Evolutionary conservation across 2,329 filamentous ascomycete genomes (phyloP).

Genomic region (Sarocladium strictum): DNA sequence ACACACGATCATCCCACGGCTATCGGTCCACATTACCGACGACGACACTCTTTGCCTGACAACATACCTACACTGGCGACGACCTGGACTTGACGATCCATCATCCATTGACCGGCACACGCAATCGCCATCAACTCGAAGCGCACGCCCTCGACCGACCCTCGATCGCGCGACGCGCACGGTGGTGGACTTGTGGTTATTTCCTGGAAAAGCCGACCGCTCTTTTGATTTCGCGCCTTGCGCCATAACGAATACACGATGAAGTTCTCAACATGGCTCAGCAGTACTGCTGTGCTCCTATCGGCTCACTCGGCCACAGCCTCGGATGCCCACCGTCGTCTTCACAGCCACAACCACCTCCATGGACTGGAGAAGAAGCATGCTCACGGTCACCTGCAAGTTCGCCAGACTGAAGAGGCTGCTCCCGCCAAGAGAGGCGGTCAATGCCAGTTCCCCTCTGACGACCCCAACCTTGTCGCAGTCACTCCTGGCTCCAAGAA

Average conservation of each 20-base stretch:
- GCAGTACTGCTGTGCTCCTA: slow-evolving; percentile 44
- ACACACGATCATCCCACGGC: neutral
- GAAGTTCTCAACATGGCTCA: slow-evolving; percentile 45
- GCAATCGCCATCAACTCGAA: neutral
- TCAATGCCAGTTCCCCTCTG: slow-evolving; percentile 58
- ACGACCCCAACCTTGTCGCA: slow-evolving; percentile 57
- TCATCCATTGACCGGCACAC: neutral
- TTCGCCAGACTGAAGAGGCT: slow-evolving; percentile 16
- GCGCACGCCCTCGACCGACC: neutral
- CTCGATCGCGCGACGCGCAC: slow-evolving; percentile 1
- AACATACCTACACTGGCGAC: neutral
- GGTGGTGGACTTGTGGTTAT: slow-evolving; percentile 1
- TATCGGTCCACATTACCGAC: neutral
- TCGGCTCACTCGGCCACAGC: slow-evolving; percentile 26
- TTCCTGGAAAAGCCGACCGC: neutral
- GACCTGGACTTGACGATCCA: neutral
- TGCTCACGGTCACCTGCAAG: slow-evolving; percentile 27
- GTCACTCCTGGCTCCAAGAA: slow-evolving; percentile 61
- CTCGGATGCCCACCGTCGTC: slow-evolving; percentile 26
- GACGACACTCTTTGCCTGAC: neutral
- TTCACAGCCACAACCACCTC: slow-evolving; percentile 32
- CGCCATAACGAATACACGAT: slow-evolving; percentile 29
- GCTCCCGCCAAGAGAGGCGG: slow-evolving; percentile 42
- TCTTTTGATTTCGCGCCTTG: neutral
- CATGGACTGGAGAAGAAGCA: slow-evolving; percentile 25